Evolutionary conservation across 805 yeast genomes (phyloP).

Genomic region (Candida glaebosa): DNA sequence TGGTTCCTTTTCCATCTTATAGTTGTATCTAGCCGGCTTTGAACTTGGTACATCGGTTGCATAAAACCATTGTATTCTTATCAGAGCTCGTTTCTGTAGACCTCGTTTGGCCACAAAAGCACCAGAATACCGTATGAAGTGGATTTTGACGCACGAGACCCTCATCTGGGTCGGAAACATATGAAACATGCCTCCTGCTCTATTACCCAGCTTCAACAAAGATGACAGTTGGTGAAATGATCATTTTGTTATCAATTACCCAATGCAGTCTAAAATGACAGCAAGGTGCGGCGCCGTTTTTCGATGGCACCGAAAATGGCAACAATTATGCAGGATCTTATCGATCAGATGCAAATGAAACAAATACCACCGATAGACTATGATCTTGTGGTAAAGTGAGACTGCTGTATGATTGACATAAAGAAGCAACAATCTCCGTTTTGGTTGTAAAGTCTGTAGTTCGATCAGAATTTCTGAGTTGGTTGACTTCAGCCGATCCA

Average conservation of each 20-base stretch:
- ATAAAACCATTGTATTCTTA: constrained; percentile 62
- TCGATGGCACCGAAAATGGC: too few species aligned
- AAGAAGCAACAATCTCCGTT: background rate
- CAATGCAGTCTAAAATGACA: too few species aligned
- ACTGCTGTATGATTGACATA: too few species aligned
- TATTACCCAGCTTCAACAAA: background rate
- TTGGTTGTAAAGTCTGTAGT: too few species aligned
- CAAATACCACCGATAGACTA: too few species aligned
- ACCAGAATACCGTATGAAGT: background rate
- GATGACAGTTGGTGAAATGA: background rate
- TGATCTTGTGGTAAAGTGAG: too few species aligned
- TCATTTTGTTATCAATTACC: background rate
- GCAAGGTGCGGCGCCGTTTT: too few species aligned
- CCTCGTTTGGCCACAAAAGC: background rate
- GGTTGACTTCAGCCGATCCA: too few species aligned
- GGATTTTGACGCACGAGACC: background rate
- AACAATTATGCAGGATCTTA: too few species aligned
- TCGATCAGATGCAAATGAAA: too few species aligned
- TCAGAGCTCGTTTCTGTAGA: background rate
- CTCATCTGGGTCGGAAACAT: background rate
- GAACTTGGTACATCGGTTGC: constrained; percentile 74
- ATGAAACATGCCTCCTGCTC: too few species aligned
- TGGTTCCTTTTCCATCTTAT: constrained; percentile 49
- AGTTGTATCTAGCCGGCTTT: constrained; percentile 61
- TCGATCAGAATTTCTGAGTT: too few species aligned